phyloP scores from a whole-genome alignment of 345 rosid genomes.

The Orychophragmus violaceus region DNA sequence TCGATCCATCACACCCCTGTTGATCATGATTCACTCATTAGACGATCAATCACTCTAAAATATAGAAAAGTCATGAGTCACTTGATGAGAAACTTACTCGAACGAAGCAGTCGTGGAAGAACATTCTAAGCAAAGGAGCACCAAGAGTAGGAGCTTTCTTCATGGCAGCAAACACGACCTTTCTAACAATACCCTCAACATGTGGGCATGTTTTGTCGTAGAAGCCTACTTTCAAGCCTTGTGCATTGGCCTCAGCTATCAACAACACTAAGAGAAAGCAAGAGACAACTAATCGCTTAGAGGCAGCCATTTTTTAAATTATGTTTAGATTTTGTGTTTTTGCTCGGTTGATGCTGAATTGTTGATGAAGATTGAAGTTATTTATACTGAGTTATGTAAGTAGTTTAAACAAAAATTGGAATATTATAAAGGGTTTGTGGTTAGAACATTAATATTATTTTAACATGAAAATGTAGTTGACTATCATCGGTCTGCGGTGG shows the following conservation, averaged over 20 bases:
- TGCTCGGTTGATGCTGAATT: constrained; percentile 21
- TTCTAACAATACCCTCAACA: constrained; percentile 38
- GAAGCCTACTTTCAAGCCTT: constrained; percentile 34
- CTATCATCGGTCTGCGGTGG: constrained; percentile 17
- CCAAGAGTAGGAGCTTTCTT: constrained; percentile 27
- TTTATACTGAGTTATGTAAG: constrained; percentile 10
- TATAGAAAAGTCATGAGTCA: background rate
- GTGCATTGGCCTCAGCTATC: constrained; percentile 16
- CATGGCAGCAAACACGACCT: constrained; percentile 33
- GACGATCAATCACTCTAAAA: too few relatives aligned
- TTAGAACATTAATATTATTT: constrained; percentile 24
- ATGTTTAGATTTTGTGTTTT: background rate
- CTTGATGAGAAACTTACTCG: constrained; percentile 36
- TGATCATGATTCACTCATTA: background rate
- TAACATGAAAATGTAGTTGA: constrained; percentile 23
- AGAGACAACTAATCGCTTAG: constrained; percentile 13
- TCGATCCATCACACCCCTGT: constrained; percentile 69
- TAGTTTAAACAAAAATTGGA: background rate
- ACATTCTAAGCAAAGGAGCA: constrained; percentile 57
- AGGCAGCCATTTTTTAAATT: constrained; percentile 5
- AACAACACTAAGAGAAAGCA: constrained; percentile 20
- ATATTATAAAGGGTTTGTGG: constrained; percentile 26
- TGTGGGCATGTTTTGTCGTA: constrained; percentile 29
- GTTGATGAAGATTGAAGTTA: constrained; percentile 22
- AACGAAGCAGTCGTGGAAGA: constrained; percentile 61